Evolutionary conservation across 768 basidiomycete species (phyloP), one percentile per base, ranked within the genome.

Genomic region (Coprinellus aureogranulatus): DNA sequence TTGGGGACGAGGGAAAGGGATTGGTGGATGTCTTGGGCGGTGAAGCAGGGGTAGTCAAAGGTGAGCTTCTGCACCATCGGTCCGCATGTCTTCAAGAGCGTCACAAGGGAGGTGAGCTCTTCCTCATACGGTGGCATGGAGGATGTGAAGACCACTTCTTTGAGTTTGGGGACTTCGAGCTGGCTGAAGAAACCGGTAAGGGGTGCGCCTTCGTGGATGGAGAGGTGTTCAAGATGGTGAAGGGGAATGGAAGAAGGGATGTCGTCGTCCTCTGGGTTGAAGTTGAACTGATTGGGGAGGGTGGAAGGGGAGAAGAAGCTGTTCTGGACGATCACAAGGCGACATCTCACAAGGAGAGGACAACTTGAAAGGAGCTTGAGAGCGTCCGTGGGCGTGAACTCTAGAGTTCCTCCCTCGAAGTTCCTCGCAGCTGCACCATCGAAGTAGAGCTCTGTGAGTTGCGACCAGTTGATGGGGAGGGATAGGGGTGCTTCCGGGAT

Each of bases 381-480:
- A 14, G 50, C 50, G n/a, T 52, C 50, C 6, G 50, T 16, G 3
- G 50, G 50, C 9, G 50, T 37, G 22, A 52, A 52, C 31, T 52
- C 50, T 8, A 52, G n/a, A 27, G 50, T 52, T 6, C 31, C 30
- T 14, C 50, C 50, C 9, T 52, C 50, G 30, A 39, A 52, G 20
- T n/a, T 25, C n/a, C 50, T n/a, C 8, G 50, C 34, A 22, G 34
- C 50, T 20, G 50, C 5, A 4, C 50, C 50, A 52, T 52, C 50
- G 31, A 52, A 52, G 34, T 52, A 52, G 31, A 52, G 50, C 31
- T 52, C 50, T 22, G 31, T 52, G 23, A 52, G 50, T 30, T 52
- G 50, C 20, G 50, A 31, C 50, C 50, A 52, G 34, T 52, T 52
- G 30, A 52, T 34, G 12, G 50, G 50, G 50, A 52, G 50, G 11